phyloP scores from a whole-genome alignment of 495 filamentous ascomycete species.

The Penicillium antarcticum region DNA sequence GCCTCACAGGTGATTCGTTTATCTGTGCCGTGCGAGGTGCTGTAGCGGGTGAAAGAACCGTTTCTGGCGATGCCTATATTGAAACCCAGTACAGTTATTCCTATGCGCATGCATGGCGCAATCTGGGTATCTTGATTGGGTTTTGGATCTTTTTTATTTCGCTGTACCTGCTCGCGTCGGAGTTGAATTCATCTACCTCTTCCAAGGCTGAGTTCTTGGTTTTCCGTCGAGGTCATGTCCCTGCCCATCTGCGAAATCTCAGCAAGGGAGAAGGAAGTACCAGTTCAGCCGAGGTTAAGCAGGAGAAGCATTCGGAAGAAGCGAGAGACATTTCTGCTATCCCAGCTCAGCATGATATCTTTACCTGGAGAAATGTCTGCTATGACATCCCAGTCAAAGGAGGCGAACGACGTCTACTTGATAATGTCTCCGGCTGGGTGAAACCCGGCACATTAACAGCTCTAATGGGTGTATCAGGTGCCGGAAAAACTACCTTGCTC shows the following conservation, averaged over 20 bases:
- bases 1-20: conserved; percentile 42
- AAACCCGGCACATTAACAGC: conserved; percentile 68
- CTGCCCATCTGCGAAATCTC: conserved; percentile 28
- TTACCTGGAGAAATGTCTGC: conserved; percentile 73
- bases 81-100: conserved; percentile 52
- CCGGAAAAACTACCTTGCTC: conserved; percentile 66
- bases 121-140: conserved; percentile 61
- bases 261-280: conserved; percentile 22
- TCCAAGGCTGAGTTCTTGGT: conserved; percentile 43
- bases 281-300: conserved; percentile 10
- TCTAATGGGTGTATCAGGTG: conserved; percentile 60
- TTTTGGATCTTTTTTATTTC: conserved; percentile 62
- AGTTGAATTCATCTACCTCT: conserved; percentile 41
- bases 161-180: conserved; percentile 43
- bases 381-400: conserved; percentile 65
- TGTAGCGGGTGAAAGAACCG: conserved; percentile 46
- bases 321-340: conserved; percentile 24
- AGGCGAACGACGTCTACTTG: conserved; percentile 55
- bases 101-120: conserved; percentile 61
- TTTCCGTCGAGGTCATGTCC: conserved; percentile 40
- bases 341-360: conserved; percentile 57
- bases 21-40: conserved; percentile 55
- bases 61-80: conserved; percentile 55
- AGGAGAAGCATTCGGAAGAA: conserved; percentile 21
- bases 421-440: conserved; percentile 64